phyloP scores from a whole-genome alignment of 129 eudicot species.

The Calendula officinalis region DNA sequence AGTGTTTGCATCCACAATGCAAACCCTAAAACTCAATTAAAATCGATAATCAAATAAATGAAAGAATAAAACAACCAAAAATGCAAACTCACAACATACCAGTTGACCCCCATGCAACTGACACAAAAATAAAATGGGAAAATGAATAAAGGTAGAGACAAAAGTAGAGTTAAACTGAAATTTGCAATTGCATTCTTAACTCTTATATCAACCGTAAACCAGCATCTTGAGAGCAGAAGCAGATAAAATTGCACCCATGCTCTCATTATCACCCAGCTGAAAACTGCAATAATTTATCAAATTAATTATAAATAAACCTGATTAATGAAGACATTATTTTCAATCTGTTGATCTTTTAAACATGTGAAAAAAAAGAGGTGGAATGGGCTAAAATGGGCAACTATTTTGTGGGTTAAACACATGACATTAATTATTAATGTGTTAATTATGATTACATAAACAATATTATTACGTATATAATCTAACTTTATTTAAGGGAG shows the following conservation, averaged over 20 bases:
- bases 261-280: constrained; percentile 46
- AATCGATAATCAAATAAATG: constrained; percentile 33
- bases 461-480: neutral
- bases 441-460: neutral
- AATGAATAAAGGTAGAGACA: constrained; percentile 25
- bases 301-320: neutral
- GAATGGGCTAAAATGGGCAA: neutral
- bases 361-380: no score
- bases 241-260: constrained; percentile 81
- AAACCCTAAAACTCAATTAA: constrained; percentile 35
- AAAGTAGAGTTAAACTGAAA: constrained; percentile 29
- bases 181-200: constrained; percentile 38
- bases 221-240: constrained; percentile 78
- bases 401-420: neutral
- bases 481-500: no score
- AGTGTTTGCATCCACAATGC: constrained; percentile 33
- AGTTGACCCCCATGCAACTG: constrained; percentile 34
- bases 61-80: constrained; percentile 37
- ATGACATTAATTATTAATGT: neutral
- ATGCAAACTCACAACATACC: constrained; percentile 60
- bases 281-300: constrained; percentile 24
- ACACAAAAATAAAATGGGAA: constrained; percentile 9
- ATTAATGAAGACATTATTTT: no score
- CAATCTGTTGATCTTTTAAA: no score
- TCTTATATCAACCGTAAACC: constrained; percentile 34